Base-by-base conservation (phyloP, 2,329 filamentous ascomycete species). In the Diatrype stigma region DNA sequence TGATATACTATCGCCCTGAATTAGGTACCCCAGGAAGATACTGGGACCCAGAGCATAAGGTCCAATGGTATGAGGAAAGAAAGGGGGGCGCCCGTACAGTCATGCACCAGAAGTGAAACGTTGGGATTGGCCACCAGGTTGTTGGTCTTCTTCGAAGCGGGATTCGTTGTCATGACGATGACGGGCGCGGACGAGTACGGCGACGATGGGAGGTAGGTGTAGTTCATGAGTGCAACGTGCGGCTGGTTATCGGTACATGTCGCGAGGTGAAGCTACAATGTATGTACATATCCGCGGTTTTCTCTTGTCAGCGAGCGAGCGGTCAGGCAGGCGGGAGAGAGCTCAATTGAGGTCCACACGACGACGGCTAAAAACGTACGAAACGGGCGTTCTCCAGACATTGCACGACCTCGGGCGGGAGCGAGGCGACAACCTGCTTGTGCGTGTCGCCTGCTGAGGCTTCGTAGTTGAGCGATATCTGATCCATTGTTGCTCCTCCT, bases 211-310 rank as follows among this genome's bases (percentile, higher is more conserved):
- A 99, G 87, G 73, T 96, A 97, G 65, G 94, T 97, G 76, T 97
- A 97, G 77, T 96, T 96, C 94, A 99, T 99, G 58, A 99, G 84
- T 35, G 91, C 95, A 59, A 97, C 90, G 69, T 97, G 90, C 10
- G 94, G 94, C 56, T 85, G 78, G 64, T 94, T 87, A 60, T 87
- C 79, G 61, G 84, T 84, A 70, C 89, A 95, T 51, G 94, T 99
- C 61, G 94, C 92, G 48, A 99, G 87, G 71, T 99, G 94, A 60
- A 99, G 90, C 91, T 96, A 64, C 14, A 34, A 7, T 7, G n/a
- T n/a, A n/a, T 30, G 5, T 30, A 5, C 5, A 30, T 30, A 30
- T 60, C 8, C 28, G 44, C 21, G 49, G 17, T 40, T 48, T 26
- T n/a, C n/a, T n/a, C n/a, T 32, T 22, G 40, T 53, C 19, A 57